phyloP scores from a whole-genome alignment of 768 basidiomycete species.

The Neoboletus subvelutipes region DNA sequence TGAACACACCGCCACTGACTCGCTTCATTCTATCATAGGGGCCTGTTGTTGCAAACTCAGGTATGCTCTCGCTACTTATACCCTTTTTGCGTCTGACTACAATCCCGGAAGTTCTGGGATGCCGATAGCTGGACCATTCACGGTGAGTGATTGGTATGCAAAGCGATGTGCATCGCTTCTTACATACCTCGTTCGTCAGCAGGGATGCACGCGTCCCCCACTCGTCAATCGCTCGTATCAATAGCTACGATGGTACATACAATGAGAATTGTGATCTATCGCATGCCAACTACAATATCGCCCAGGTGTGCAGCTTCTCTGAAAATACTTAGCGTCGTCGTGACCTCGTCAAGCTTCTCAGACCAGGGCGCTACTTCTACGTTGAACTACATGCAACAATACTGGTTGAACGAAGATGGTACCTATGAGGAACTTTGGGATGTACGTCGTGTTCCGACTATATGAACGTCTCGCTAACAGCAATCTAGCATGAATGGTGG shows the following conservation, averaged over 20 bases:
- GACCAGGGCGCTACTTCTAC: slow-evolving; percentile 59
- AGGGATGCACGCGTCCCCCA: neutral
- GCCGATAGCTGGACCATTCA: slow-evolving; percentile 72
- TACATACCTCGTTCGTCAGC: slow-evolving; percentile 19
- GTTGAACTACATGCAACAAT: slow-evolving; percentile 57
- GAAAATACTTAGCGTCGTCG: neutral
- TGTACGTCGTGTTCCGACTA: slow-evolving; percentile 35
- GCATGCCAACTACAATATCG: slow-evolving; percentile 44
- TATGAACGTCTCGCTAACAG: slow-evolving; percentile 3
- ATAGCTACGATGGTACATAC: slow-evolving; percentile 54
- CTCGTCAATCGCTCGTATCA: neutral
- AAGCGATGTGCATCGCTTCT: neutral
- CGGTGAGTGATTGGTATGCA: slow-evolving; percentile 41
- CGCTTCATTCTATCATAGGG: slow-evolving; percentile 41
- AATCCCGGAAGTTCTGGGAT: slow-evolving; percentile 62
- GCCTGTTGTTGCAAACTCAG: slow-evolving; percentile 58
- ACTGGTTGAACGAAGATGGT: slow-evolving; percentile 63
- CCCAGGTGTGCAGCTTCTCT: slow-evolving; percentile 30
- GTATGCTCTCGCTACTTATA: slow-evolving; percentile 21
- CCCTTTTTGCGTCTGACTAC: slow-evolving; percentile 1
- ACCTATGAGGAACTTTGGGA: slow-evolving; percentile 67
- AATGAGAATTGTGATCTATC: slow-evolving; percentile 39
- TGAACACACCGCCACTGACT: neutral
- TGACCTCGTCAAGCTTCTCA: slow-evolving; percentile 42
- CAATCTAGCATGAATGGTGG: slow-evolving; percentile 59